Evolutionary conservation across 352 stramenopile species (phyloP).

Genomic region (Phytophthora pluvialis): DNA sequence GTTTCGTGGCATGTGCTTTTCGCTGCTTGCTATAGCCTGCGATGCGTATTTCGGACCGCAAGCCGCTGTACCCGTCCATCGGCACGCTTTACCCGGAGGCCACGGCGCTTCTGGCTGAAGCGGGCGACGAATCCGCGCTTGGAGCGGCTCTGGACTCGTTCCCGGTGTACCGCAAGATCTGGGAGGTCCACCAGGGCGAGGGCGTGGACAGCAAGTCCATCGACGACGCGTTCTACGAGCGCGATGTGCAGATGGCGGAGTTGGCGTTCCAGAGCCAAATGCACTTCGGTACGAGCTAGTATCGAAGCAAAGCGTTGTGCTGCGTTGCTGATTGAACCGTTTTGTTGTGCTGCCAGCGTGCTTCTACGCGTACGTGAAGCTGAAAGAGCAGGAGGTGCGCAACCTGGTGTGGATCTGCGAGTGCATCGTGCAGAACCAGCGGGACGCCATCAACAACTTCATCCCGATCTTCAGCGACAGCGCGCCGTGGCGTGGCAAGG

Average conservation of each 20-base stretch:
- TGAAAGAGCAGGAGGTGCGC: slow-evolving; percentile 99
- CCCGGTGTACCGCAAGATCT: slow-evolving; percentile 97
- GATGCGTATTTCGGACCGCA: slow-evolving; percentile 97
- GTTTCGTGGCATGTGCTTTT: background rate
- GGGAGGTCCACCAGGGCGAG: slow-evolving; percentile 95
- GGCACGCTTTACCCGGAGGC: slow-evolving; percentile 97
- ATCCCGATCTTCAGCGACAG: slow-evolving; percentile 98
- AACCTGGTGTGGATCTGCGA: slow-evolving; percentile 99
- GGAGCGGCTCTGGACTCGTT: slow-evolving; percentile 93
- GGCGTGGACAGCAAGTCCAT: slow-evolving; percentile 96
- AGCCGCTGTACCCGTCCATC: slow-evolving; percentile 97
- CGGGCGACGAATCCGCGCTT: slow-evolving; percentile 91
- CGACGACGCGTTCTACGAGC: slow-evolving; percentile 99
- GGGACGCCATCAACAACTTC: slow-evolving; percentile 99
- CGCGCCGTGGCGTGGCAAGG: slow-evolving; percentile 90
- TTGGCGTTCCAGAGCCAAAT: slow-evolving; percentile 99
- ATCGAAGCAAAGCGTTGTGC: background rate
- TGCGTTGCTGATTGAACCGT: background rate
- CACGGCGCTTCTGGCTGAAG: slow-evolving; percentile 94
- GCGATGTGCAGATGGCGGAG: slow-evolving; percentile 98
- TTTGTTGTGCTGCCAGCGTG: slow-evolving; percentile 45
- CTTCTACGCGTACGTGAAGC: slow-evolving; percentile 99
- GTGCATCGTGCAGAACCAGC: slow-evolving; percentile 99
- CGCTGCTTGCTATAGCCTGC: slow-evolving; percentile 68
- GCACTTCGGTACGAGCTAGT: slow-evolving; percentile 91